phyloP scores from a whole-genome alignment of 2,329 filamentous ascomycete species.

The Cercospora sp. region DNA sequence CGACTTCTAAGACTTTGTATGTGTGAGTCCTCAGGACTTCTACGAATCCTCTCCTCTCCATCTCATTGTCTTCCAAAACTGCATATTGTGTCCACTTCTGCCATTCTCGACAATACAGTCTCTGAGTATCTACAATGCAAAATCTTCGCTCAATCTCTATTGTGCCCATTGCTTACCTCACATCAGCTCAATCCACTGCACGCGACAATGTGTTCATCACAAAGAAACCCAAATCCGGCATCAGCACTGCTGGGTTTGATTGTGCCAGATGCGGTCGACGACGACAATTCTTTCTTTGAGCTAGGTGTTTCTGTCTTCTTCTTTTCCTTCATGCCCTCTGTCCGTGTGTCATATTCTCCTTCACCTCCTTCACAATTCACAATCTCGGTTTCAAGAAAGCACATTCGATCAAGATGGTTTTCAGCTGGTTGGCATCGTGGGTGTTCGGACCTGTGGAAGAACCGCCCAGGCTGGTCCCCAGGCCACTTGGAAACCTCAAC shows the following conservation, averaged over 20 bases:
- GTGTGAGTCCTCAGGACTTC: too few species aligned
- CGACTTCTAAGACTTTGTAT: too few species aligned
- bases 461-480: not conserved
- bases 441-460: not conserved
- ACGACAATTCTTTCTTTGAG: not conserved
- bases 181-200: not conserved
- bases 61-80: not conserved
- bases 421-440: not conserved
- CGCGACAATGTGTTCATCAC: not conserved
- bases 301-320: not conserved
- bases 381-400: not conserved
- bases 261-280: conserved; percentile 1
- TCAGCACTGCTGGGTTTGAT: not conserved
- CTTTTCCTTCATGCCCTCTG: not conserved
- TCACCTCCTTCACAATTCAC: not conserved
- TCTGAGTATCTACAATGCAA: not conserved
- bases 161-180: not conserved
- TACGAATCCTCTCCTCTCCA: too few species aligned
- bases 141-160: not conserved
- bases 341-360: not conserved
- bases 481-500: not conserved
- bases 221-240: not conserved
- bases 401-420: not conserved
- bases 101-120: not conserved
- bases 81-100: not conserved